Percentiles rank a stretch among this genome's conserved stretches.
These are phyloP conservation scores for Colletotrichum sublineola DNA, from an alignment of 2,329 filamentous ascomycete species.

Conservation along the genomic window DNA sequence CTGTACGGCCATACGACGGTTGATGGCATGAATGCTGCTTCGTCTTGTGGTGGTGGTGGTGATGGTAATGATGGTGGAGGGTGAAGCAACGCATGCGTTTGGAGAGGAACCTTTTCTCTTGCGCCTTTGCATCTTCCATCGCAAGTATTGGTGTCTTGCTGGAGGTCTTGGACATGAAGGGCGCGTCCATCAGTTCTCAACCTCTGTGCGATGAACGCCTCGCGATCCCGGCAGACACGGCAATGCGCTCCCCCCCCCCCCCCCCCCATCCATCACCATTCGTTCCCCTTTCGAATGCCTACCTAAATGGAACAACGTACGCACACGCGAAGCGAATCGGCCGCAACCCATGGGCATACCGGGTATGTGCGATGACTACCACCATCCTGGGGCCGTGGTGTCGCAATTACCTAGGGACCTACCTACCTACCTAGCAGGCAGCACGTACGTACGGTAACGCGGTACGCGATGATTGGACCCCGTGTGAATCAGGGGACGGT, in stretches of 20 bases:
- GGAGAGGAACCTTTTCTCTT: background rate
- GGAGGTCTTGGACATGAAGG: background rate
- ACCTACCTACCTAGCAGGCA: background rate
- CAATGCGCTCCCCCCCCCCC: background rate
- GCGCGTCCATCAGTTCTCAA: background rate
- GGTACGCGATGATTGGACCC: slow-evolving; percentile 36
- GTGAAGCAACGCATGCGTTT: background rate
- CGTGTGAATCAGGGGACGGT: slow-evolving; percentile 35
- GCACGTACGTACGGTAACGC: slow-evolving; percentile 16
- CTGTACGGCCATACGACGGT: background rate
- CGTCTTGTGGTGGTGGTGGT: slow-evolving; percentile 2
- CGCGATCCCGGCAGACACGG: background rate
- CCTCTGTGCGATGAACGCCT: background rate
- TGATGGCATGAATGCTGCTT: slow-evolving; percentile 14
- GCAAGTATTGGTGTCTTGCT: background rate
- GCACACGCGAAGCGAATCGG: slow-evolving; percentile 26
- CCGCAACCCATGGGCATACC: background rate
- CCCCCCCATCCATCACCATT: background rate
- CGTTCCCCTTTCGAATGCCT: too few species aligned
- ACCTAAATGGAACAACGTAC: background rate
- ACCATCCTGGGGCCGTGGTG: slow-evolving; percentile 14
- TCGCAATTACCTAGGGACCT: background rate
- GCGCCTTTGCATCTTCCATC: background rate
- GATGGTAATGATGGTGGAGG: too few species aligned
- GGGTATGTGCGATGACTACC: slow-evolving; percentile 32